Conservation (phyloP, 495 filamentous ascomycete genomes). For the Annulohypoxylon stygium region DNA sequence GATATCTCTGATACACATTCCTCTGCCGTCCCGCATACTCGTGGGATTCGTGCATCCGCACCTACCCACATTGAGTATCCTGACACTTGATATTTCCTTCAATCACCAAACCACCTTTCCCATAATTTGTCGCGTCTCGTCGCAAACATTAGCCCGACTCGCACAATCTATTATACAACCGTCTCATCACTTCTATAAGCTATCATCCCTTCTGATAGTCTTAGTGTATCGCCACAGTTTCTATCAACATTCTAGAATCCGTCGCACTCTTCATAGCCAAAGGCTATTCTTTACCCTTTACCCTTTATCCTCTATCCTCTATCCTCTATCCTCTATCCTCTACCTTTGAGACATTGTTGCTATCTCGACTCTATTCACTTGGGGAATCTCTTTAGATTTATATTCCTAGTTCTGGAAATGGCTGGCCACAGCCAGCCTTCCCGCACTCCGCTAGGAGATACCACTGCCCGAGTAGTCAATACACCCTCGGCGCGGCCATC, state of each 20-base stretch:
- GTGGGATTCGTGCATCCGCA: not conserved
- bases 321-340: too few relatives aligned
- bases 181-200: not conserved
- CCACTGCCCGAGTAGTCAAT: constrained; percentile 61
- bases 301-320: not conserved
- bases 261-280: constrained; percentile 5
- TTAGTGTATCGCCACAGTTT: constrained; percentile 9
- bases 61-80: not conserved
- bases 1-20: not conserved
- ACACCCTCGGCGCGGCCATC: constrained; percentile 35
- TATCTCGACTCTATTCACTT: not conserved
- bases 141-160: not conserved
- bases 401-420: constrained; percentile 49
- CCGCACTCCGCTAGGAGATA: constrained; percentile 63
- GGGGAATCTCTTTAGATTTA: constrained; percentile 18
- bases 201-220: not conserved
- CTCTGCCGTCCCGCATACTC: not conserved
- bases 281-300: constrained; percentile 1
- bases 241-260: constrained; percentile 8
- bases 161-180: not conserved
- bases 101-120: not conserved
- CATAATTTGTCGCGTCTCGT: not conserved
- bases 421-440: constrained; percentile 49
- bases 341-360: constrained; percentile 2
- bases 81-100: not conserved